phyloP scores from a whole-genome alignment of 2,329 filamentous ascomycete genomes.

The Dactylellina parvicollis region DNA sequence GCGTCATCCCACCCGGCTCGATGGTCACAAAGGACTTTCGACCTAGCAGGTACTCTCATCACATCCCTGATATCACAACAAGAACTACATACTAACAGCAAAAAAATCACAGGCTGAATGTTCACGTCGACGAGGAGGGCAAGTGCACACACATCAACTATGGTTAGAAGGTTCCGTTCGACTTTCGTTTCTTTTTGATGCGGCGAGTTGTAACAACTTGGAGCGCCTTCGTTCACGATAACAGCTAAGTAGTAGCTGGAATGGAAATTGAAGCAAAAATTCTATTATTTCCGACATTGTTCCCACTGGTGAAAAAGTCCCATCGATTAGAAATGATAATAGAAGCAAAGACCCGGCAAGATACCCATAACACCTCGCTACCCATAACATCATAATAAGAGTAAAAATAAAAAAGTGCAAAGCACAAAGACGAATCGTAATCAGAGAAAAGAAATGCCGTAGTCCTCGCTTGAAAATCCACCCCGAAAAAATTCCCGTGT shows the following conservation, averaged over 20 bases:
- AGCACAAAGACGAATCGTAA: not conserved
- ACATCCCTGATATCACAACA: too few species aligned
- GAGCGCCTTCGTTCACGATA: too few species aligned
- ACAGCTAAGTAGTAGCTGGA: too few species aligned
- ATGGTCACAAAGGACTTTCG: constrained; percentile 56
- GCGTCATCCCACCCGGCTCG: constrained; percentile 53
- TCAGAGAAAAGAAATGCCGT: not conserved
- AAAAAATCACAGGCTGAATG: constrained; percentile 55
- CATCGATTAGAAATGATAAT: constrained; percentile 1
- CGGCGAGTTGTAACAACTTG: too few species aligned
- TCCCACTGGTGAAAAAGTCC: too few species aligned
- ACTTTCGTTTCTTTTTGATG: too few species aligned
- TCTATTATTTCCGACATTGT: too few species aligned
- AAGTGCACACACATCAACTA: constrained; percentile 55
- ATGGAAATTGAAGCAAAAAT: too few species aligned
- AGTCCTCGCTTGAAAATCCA: not conserved
- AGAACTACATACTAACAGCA: not conserved
- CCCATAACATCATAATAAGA: constrained; percentile 19
- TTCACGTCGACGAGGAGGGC: constrained; percentile 56
- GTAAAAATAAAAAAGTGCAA: constrained; percentile 4
- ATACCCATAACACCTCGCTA: constrained; percentile 40
- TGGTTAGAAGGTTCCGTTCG: constrained; percentile 34
- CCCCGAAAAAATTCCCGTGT: not conserved
- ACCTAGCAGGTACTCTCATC: constrained; percentile 55
- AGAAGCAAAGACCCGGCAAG: not conserved